These are phyloP conservation scores for Spathaspora sp. DNA, from an alignment of 805 yeast genomes.

Conservation along the genomic window DNA sequence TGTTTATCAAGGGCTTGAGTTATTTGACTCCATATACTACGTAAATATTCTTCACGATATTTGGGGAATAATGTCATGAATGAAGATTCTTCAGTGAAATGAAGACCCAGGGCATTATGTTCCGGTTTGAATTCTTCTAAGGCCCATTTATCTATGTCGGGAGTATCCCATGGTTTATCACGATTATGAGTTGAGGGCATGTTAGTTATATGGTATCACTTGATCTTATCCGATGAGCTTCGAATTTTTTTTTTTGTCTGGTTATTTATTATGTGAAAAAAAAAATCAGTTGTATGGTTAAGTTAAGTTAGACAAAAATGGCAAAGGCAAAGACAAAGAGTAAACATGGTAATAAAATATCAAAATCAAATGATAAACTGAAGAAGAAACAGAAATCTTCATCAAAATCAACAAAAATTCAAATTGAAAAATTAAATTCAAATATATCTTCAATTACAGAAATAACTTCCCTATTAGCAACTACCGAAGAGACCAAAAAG, in stretches of 20 bases:
- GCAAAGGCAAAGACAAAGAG: not conserved
- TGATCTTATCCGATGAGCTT: not conserved
- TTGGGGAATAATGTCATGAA: constrained; percentile 95
- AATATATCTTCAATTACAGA: constrained; percentile 21
- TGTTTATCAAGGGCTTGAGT: constrained; percentile 72
- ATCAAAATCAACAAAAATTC: constrained; percentile 28
- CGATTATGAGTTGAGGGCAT: constrained; percentile 93
- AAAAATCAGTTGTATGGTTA: not conserved
- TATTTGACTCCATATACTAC: constrained; percentile 91
- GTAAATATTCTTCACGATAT: constrained; percentile 87
- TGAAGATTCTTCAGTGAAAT: constrained; percentile 93
- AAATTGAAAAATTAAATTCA: constrained; percentile 33
- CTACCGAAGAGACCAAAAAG: constrained; percentile 6
- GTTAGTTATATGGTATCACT: not conserved
- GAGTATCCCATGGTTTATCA: constrained; percentile 98
- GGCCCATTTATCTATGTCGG: constrained; percentile 91
- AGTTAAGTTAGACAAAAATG: not conserved
- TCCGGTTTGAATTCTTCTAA: constrained; percentile 85
- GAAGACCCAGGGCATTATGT: constrained; percentile 79
- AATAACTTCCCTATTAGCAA: constrained; percentile 13
- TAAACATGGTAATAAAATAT: not conserved
- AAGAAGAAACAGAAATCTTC: constrained; percentile 12
- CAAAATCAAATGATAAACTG: not conserved
- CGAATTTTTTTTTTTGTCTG: not conserved
- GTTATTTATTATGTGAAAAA: not conserved